A percentile compares a stretch with the other conserved stretches of the same genome.
These are phyloP conservation scores for Teunomyces funiuensis DNA, from an alignment of 805 yeast genomes.

Conservation along the genomic window DNA sequence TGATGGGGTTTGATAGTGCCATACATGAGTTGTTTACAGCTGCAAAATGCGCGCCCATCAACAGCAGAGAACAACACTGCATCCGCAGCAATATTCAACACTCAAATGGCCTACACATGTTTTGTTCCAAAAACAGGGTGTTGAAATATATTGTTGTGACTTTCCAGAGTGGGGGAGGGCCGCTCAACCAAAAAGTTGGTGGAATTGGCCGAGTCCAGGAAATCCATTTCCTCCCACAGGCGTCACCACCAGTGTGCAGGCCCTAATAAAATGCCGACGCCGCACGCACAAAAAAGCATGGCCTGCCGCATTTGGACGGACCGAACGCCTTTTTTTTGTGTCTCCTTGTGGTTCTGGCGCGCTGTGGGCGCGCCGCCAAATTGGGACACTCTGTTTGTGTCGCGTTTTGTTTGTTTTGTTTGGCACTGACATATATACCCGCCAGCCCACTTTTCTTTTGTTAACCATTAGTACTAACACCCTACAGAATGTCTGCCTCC, in stretches of 20 bases:
- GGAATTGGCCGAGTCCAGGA: conserved; percentile 5
- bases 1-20: too few relatives aligned
- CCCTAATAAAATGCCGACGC: not conserved
- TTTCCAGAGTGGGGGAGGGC: not conserved
- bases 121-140: too few relatives aligned
- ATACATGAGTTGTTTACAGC: not conserved
- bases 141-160: too few relatives aligned
- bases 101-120: too few relatives aligned
- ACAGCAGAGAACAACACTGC: not conserved
- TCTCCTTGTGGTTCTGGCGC: not conserved
- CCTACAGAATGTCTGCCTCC: conserved; percentile 16
- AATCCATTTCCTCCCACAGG: conserved; percentile 1
- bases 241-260: conserved; percentile 1
- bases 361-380: too few relatives aligned
- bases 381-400: not conserved
- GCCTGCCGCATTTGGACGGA: too few relatives aligned
- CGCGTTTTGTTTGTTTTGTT: conserved; percentile 2
- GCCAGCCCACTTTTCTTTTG: not conserved
- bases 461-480: conserved; percentile 7
- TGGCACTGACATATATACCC: conserved; percentile 1
- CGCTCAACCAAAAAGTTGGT: conserved; percentile 1
- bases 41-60: conserved; percentile 5
- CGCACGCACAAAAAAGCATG: not conserved
- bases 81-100: not conserved
- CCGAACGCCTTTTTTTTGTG: too few relatives aligned